Base-by-base conservation (phyloP, 805 yeast genomes). In the Blastobotrys muscicola region DNA sequence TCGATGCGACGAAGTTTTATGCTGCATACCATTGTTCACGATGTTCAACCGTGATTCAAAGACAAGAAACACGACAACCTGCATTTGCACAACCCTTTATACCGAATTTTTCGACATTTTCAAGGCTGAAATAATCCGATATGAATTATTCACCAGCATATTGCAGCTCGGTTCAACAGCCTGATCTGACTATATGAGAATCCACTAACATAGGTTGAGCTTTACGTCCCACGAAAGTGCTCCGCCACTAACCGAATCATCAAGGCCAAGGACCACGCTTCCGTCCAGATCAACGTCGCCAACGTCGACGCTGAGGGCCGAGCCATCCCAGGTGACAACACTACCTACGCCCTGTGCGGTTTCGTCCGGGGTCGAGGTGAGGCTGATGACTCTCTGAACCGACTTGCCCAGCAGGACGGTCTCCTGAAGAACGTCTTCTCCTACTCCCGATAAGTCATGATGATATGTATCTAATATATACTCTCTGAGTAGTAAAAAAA, bases 181-280 rank as follows among this genome's bases (percentile, higher is more conserved):
- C 26, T 11, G 30, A 35, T 20, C 13, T 39, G 14, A 10, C 37
- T 4, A 13, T 20, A 20, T 6, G 6, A 20, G 26, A 20, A 15
- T 32, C 26, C 5, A 14, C 41, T 43, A 45, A 65, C 66, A 67
- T 49, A 85, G 97, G 97, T 92, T 75, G 98, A 92, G 82, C 87
- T 92, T 76, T 92, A 92, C 94, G 94, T 90, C 75, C 98, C 98
- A 80, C 86, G 98, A 83, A 92, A 92, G 80, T 92, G 98, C 82
- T 92, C 98, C 76, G 98, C 98, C 69, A 87, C 98, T 76, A 89
- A 87, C 95, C 87, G 97, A 80, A 87, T 92, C 78, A 89, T 92
- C 82, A 87, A 86, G 80, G 89, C 98, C 67, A 89, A 92, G 81
- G 98, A 92, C 77, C 98, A 92, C 75, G 92, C 97, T 62, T 85